phyloP scores from a whole-genome alignment of 305 asterid species.

The Stenogyne calaminthoides region DNA sequence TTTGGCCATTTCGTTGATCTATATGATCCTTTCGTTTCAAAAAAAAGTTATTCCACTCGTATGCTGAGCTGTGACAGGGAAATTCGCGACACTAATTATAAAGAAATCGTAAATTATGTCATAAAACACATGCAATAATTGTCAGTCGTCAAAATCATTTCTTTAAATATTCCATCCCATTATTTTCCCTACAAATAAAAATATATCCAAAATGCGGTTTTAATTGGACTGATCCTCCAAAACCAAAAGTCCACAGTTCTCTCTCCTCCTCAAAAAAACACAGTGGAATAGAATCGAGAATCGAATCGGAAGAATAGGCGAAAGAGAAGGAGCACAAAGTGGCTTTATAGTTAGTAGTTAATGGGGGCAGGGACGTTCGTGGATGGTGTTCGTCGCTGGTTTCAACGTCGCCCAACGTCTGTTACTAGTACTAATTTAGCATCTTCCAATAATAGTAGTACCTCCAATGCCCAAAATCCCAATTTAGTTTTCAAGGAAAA shows the following conservation, averaged over 20 bases:
- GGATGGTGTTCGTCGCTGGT: slow-evolving; percentile 93
- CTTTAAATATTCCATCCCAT: no score
- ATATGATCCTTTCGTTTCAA: no score
- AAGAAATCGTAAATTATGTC: background rate
- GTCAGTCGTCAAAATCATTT: background rate
- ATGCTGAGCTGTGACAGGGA: no score
- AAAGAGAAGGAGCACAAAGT: slow-evolving; percentile 27
- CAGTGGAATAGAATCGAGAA: slow-evolving; percentile 43
- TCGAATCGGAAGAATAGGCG: slow-evolving; percentile 40
- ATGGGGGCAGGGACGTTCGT: slow-evolving; percentile 94
- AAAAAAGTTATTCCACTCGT: no score
- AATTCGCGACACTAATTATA: background rate
- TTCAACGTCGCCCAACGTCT: slow-evolving; percentile 61
- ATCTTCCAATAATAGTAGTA: slow-evolving; percentile 33
- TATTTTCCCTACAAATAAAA: no score
- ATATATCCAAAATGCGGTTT: background rate
- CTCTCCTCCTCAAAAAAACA: slow-evolving; percentile 33
- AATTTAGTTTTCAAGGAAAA: slow-evolving; percentile 34
- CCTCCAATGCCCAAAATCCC: slow-evolving; percentile 24
- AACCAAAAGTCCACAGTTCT: slow-evolving; percentile 13
- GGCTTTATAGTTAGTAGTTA: slow-evolving; percentile 28
- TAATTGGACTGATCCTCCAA: slow-evolving; percentile 16
- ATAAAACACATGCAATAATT: background rate
- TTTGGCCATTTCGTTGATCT: no score
- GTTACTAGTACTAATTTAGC: slow-evolving; percentile 25